Base-by-base conservation (phyloP, 2,329 filamentous ascomycete genomes). In the Aspergillus sp. region DNA sequence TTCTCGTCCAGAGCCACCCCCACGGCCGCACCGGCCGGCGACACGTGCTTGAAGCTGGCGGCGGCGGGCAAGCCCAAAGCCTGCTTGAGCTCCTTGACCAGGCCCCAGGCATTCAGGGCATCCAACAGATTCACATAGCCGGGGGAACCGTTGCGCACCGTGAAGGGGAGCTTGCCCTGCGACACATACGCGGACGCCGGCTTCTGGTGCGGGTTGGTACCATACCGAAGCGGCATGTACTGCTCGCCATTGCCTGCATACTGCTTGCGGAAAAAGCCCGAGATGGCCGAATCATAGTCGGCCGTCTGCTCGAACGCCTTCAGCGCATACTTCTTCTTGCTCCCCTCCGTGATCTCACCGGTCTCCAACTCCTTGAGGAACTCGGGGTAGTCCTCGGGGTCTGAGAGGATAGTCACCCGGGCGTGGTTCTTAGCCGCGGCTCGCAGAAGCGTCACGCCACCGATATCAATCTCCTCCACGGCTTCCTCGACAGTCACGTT, bases 221-320 rank as follows among this genome's bases (percentile, higher is more conserved):
- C 93, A 68, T 98, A 98, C 60, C 93, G 85, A 54, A 98, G 83
- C 49, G 88, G 75, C 50, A 94, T 65, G 70, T 94, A 83, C 73
- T 96, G 88, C 53, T 81, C 72, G 54, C 90, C 90, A 49, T 89
- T 83, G 53, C 83, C 82, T 48, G 93, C 89, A 65, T 97, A 98
- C 73, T 94, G 85, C 78, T 94, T 91, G 66, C 93, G 86, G 82
- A 98, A 98, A 77, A 95, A 98, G 62, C 87, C 87, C 33, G 91
- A 85, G 66, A 98, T 98, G 58, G 93, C 88, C 39, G 82, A 80
- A 67, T 98, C 93, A 70, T 98, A 98, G 69, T 95, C 89, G 55
- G 93, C 89, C 35, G 93, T 98, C 72, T 97, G 93, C 73, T 95
- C 88, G 65, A 98, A 98, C 10, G 93, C 93, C 79, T 98, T 98